Percentiles rank a stretch among this genome's conserved stretches.
phyloP scores from a whole-genome alignment of 352 stramenopile species.

The Phytophthora megakarya region DNA sequence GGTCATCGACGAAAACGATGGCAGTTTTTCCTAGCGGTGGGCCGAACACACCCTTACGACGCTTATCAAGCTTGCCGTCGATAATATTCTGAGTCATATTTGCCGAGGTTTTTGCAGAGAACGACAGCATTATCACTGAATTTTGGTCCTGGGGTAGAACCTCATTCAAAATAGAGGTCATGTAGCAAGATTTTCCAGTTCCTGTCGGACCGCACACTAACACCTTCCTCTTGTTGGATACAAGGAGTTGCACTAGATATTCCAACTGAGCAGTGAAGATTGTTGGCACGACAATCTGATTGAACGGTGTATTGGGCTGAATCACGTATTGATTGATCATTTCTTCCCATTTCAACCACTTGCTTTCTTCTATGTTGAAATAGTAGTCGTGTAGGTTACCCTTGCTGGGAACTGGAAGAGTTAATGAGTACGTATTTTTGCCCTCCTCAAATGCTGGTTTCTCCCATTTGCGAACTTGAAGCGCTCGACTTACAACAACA shows the following conservation, averaged over 20 bases:
- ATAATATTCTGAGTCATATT: conserved; percentile 97
- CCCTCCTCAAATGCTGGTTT: conserved; percentile 72
- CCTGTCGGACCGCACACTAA: conserved; percentile 93
- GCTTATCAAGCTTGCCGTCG: conserved; percentile 94
- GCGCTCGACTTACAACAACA: conserved; percentile 69
- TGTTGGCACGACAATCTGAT: conserved; percentile 94
- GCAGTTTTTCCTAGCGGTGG: conserved; percentile 86
- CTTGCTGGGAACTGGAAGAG: conserved; percentile 65
- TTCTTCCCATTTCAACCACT: conserved; percentile 93
- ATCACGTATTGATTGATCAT: conserved; percentile 89
- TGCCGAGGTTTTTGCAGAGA: conserved; percentile 93
- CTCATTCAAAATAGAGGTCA: conserved; percentile 87
- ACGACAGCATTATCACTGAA: conserved; percentile 89
- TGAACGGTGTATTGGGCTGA: conserved; percentile 84
- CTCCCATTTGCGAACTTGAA: conserved; percentile 85
- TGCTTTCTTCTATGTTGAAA: conserved; percentile 82
- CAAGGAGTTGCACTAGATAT: conserved; percentile 85
- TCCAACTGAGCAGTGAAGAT: conserved; percentile 93
- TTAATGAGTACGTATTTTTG: conserved; percentile 57
- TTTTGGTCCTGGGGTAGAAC: conserved; percentile 80
- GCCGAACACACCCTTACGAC: conserved; percentile 91
- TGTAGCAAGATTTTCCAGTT: conserved; percentile 93
- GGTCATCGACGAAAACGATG: conserved; percentile 93
- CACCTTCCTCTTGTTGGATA: conserved; percentile 82
- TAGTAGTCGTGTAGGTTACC: conserved; percentile 87